These are phyloP conservation scores for Perkinsus olseni DNA, from an alignment of 169 alveolate species.

Conservation along the genomic window DNA sequence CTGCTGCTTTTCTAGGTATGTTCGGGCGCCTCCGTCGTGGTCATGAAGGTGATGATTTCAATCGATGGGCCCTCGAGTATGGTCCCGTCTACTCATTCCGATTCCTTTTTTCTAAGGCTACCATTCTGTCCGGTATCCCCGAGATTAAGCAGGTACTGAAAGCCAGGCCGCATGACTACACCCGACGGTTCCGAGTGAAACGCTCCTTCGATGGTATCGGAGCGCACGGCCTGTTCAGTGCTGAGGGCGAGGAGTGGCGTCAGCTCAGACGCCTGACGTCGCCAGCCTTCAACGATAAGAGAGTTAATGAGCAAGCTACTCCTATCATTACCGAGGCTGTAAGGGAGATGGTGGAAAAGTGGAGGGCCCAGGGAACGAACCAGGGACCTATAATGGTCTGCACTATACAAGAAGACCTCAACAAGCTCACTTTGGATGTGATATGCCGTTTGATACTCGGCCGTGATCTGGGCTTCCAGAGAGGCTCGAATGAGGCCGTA, in stretches of 20 bases:
- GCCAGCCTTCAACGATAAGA: neutral
- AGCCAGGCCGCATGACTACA: neutral
- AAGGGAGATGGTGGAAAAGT: neutral
- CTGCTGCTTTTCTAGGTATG: neutral
- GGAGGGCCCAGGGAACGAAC: neutral
- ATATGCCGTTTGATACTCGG: neutral
- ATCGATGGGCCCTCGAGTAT: neutral
- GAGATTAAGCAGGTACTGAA: neutral
- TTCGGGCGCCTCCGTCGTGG: neutral
- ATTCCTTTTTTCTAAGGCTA: neutral
- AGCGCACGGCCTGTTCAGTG: neutral
- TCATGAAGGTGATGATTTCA: neutral
- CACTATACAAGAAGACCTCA: neutral
- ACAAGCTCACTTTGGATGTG: neutral
- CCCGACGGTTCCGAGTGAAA: neutral
- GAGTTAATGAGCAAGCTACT: neutral
- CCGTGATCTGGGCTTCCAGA: neutral
- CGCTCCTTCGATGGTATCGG: neutral
- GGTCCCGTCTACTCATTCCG: neutral
- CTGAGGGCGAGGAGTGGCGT: neutral
- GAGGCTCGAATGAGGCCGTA: neutral
- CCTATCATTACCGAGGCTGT: neutral
- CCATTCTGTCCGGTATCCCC: neutral
- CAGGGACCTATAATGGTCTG: neutral
- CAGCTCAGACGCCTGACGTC: neutral